Conservation (phyloP, 257 asterid species). For the Solanum verrucosum region DNA sequence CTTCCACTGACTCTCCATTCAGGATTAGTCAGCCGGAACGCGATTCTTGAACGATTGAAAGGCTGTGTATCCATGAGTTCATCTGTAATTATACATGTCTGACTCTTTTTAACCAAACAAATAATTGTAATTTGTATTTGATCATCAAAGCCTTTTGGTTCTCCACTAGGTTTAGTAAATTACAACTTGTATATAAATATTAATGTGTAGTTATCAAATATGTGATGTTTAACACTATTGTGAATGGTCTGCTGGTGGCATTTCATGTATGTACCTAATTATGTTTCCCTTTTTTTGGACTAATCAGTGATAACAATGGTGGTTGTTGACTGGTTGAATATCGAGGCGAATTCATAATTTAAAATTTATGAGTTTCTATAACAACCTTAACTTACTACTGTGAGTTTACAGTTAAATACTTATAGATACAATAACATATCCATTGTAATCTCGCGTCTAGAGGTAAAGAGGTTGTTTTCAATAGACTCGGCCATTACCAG, state of each 20-base stretch:
- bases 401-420: neutral
- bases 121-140: neutral
- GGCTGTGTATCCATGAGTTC: slow-evolving; percentile 62
- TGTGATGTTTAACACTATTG: neutral
- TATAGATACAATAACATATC: neutral
- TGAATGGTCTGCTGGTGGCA: neutral
- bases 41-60: slow-evolving; percentile 60
- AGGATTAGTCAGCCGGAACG: slow-evolving; percentile 39
- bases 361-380: neutral
- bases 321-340: neutral
- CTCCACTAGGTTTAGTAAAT: neutral
- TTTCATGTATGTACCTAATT: neutral
- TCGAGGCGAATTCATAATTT: neutral
- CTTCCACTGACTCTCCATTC: slow-evolving; percentile 68
- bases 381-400: neutral
- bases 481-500: neutral
- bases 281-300: neutral
- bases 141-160: neutral
- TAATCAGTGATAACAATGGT: neutral
- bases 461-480: neutral
- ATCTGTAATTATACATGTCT: slow-evolving; percentile 68
- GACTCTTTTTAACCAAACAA: neutral
- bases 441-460: neutral
- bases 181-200: neutral
- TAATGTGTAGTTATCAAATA: neutral